Evolutionary conservation across 495 filamentous ascomycete genomes (phyloP).

Genomic region (Penicillium samsonianum): DNA sequence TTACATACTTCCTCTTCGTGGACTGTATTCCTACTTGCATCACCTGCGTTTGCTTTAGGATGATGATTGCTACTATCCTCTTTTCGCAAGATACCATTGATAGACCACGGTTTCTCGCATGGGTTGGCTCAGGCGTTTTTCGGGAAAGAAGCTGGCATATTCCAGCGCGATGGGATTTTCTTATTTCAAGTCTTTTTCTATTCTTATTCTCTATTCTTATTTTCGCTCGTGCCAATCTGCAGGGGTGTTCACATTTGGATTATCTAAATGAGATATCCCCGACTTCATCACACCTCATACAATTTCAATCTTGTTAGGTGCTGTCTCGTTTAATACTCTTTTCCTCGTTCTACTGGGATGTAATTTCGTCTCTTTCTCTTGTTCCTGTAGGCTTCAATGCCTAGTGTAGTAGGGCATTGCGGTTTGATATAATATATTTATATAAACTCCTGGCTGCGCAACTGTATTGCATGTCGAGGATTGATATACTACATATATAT

Average conservation of each 20-base stretch:
- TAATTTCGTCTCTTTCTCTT: background rate
- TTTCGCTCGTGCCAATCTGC: background rate
- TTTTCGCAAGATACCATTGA: slow-evolving; percentile 46
- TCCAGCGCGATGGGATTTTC: background rate
- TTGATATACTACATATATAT: background rate
- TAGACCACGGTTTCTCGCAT: slow-evolving; percentile 41
- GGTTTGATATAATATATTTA: background rate
- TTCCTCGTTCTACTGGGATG: background rate
- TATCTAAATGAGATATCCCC: background rate
- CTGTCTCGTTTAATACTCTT: slow-evolving; percentile 4
- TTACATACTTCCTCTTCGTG: slow-evolving; percentile 14
- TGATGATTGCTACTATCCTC: slow-evolving; percentile 9
- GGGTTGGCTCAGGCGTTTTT: slow-evolving; percentile 34
- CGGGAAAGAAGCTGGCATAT: slow-evolving; percentile 5
- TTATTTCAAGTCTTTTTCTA: background rate
- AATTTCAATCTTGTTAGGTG: background rate
- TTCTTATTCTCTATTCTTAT: background rate
- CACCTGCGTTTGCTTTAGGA: slow-evolving; percentile 3
- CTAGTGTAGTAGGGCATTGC: background rate
- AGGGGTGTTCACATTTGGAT: background rate
- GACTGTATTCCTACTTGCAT: slow-evolving; percentile 15
- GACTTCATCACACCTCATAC: background rate
- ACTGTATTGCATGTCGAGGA: background rate
- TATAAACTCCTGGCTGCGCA: background rate
- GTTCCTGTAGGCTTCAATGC: background rate